Base-by-base conservation (phyloP, 495 filamentous ascomycete genomes). In the Margaritispora aquatica region DNA sequence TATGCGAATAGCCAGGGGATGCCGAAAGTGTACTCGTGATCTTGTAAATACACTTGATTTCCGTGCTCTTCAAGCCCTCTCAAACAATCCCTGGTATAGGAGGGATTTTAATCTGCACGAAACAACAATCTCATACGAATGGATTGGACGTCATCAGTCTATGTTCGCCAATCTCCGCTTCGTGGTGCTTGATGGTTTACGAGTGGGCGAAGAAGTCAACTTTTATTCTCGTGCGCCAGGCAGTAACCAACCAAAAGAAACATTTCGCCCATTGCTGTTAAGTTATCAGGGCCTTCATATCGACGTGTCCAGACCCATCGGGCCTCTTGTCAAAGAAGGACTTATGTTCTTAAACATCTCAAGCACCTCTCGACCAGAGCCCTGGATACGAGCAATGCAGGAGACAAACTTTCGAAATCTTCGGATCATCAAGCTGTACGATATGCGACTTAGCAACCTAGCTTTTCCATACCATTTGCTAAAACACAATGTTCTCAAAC, bases 341-440 rank as follows among this genome's bases (percentile, higher is more conserved):
- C 7, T 67, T 5, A 53, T 64, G 36, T 67, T 51, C 38, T 55
- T 67, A 17, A 62, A 67, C 26, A 20, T 67, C 2, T 67, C 65
- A 24, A 53, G 52, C 48, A 64, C 59, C 15, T 26, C 9, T 1
- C 54, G 36, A 0, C 22, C 52, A 19, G 31, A 59, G 19, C 21
- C 11, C 0, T 47, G 49, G 26, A 26, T 21, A 24, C 13, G n/a
- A 27, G 15, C 29, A 9, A 17, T 53, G 23, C 11, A 11, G 13
- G 22, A 15, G 17, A 23, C 22, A 15, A 13, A n/a, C 4, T 46
- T 62, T 15, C 44, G 15, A 3, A 59, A 64, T 31, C 54, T 67
- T 31, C 58, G 65, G 20, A 36, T 67, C 15, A 29, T 67, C 7
- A 67, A 67, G 23, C 26, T 67, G 1, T 47, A 59, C n/a, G 55